Evolutionary conservation across 129 eudicot genomes (phyloP), one percentile per base, ranked within the genome.

Genomic region (Centrapalus pauciflorus): DNA sequence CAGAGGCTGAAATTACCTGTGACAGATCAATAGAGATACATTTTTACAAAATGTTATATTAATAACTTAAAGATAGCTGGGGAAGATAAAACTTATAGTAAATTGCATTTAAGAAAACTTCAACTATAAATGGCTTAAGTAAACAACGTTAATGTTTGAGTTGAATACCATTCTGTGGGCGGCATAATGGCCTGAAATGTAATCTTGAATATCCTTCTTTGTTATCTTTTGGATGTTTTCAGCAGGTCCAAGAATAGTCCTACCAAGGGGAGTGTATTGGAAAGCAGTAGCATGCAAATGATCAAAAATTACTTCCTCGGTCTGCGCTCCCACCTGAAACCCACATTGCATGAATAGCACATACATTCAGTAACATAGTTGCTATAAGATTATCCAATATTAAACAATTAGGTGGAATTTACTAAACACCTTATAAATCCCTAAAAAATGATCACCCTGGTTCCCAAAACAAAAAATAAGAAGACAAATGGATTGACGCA

Each of bases 261-360:
- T 84, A 25, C 96, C 99, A 64, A 93, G 77, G 35, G 99, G 95
- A 4, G 96, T 79, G 68, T 93, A 81, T 71, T 93, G 99, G 81
- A 88, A 93, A 10, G 99, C 99, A 57, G 99, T 93, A 27, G 99
- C 95, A 78, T 93, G 99, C 51, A 93, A 74, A 74, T 89, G 99
- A 68, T 93, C 99, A 30, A 93, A 93, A 24, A 93, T 82, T 55
- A 93, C 99, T 77, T 89, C 99, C 65, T 89, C 93, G 0, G 84
- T 82, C 55, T 80, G 87, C 26, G 86, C 79, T 79, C 83, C 96
- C 32, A 86, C 96, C 99, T 89, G 56, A 30, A 74, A 76, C 27
- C 65, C 0, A 62, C 27, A 60, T 46, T 28, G 40, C 70, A 17
- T 57, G 54, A 55, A 30, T 21, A 70, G 70, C 55, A 40, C 38